phyloP scores from a whole-genome alignment of 2,329 filamentous ascomycete species.

The Arthroderma sp. region DNA sequence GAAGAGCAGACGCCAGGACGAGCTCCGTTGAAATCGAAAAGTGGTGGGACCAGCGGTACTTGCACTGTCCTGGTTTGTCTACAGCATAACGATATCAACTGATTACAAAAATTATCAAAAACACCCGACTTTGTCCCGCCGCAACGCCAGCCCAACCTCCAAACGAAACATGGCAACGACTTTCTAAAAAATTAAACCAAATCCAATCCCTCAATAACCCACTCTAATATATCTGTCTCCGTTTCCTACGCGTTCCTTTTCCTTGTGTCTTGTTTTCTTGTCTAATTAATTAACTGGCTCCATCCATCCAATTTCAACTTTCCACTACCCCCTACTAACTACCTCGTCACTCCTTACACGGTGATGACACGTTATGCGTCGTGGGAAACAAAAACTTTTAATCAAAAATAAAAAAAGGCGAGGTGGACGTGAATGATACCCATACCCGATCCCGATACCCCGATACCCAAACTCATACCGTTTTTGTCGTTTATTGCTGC shows the following conservation, averaged over 20 bases:
- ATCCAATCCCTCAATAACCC: not conserved
- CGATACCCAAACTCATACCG: conserved; percentile 15
- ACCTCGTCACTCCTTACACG: not conserved
- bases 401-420: conserved; percentile 11
- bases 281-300: conserved; percentile 6
- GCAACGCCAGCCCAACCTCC: not conserved
- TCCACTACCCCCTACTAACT: not conserved
- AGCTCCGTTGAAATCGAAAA: conserved; percentile 31
- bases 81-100: conserved; percentile 9
- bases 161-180: conserved; percentile 1
- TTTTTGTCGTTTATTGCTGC: conserved; percentile 6
- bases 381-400: conserved; percentile 9
- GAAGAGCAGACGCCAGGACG: conserved; percentile 24
- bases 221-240: conserved; percentile 6
- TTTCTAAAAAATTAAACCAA: not conserved
- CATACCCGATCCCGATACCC: conserved; percentile 13
- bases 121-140: conserved; percentile 2
- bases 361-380: conserved; percentile 10
- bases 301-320: not conserved
- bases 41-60: conserved; percentile 30
- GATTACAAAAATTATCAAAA: not conserved
- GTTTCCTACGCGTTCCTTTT: conserved; percentile 3
- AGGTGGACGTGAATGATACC: conserved; percentile 18
- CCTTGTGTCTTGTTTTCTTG: conserved; percentile 6
- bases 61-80: conserved; percentile 20